phyloP scores from a whole-genome alignment of 331 rosid species.

The Malus hybrid region DNA sequence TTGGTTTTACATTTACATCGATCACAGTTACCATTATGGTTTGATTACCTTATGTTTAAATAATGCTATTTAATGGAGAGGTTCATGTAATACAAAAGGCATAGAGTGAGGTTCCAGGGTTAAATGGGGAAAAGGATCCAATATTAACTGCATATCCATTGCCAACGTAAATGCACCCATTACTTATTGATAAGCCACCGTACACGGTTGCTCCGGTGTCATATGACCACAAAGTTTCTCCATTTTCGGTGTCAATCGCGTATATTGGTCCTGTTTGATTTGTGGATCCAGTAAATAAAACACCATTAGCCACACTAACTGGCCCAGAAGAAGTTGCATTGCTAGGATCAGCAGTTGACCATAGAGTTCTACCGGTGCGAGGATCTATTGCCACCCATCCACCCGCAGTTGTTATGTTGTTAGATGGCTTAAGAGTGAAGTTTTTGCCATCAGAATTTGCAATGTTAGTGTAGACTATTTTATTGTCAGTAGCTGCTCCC shows the following conservation, averaged over 20 bases:
- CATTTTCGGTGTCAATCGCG: slow-evolving; percentile 32
- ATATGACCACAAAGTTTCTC: slow-evolving; percentile 42
- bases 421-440: slow-evolving; percentile 39
- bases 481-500: slow-evolving; percentile 41
- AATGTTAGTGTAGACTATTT: slow-evolving; percentile 31
- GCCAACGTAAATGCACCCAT: slow-evolving; percentile 16
- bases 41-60: too few species aligned
- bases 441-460: slow-evolving; percentile 18
- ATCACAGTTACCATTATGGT: too few species aligned
- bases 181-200: slow-evolving; percentile 44
- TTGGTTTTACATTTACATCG: too few species aligned
- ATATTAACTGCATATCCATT: slow-evolving; percentile 2
- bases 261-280: slow-evolving; percentile 24
- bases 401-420: slow-evolving; percentile 22
- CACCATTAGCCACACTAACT: slow-evolving; percentile 53
- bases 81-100: slow-evolving; percentile 9
- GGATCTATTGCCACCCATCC: slow-evolving; percentile 63
- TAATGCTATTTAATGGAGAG: too few species aligned
- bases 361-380: slow-evolving; percentile 27
- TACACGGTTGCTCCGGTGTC: slow-evolving; percentile 35
- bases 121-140: too few species aligned
- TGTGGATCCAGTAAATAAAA: slow-evolving; percentile 47
- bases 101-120: slow-evolving; percentile 18
- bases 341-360: slow-evolving; percentile 42
- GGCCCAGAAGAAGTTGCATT: slow-evolving; percentile 34